Evolutionary conservation across 306 rosid genomes (phyloP).

Genomic region (Canavalia gladiata): DNA sequence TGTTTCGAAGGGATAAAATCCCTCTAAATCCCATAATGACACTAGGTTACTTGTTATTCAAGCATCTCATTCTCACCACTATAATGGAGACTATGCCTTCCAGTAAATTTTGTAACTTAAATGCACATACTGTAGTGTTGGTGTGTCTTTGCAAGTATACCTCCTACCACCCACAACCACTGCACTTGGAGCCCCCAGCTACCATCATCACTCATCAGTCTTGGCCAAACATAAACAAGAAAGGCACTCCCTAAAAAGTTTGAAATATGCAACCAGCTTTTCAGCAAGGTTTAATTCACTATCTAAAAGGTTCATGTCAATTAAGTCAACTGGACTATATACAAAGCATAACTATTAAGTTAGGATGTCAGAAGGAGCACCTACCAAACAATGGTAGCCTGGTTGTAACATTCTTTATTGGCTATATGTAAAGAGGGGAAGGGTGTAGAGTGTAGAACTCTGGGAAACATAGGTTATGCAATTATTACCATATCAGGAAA

Average conservation of each 20-base stretch:
- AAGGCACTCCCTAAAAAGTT: background rate
- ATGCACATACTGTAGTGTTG: background rate
- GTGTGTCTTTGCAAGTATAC: background rate
- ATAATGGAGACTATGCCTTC: background rate
- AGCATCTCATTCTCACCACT: conserved; percentile 20
- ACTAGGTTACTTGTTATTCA: conserved; percentile 31
- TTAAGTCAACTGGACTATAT: background rate
- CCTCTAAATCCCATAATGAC: background rate
- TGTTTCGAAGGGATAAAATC: conserved; percentile 9
- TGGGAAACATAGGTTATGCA: background rate
- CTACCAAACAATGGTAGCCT: conserved; percentile 2
- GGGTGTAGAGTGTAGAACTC: background rate
- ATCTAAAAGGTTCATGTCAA: background rate
- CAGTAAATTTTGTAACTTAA: background rate
- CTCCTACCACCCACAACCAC: background rate
- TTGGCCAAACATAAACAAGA: background rate
- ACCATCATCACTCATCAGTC: background rate
- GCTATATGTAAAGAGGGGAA: background rate
- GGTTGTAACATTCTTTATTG: background rate
- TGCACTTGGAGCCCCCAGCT: background rate
- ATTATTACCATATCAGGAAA: conserved; percentile 9
- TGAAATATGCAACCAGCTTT: background rate
- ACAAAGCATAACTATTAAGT: background rate
- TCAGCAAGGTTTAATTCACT: conserved; percentile 7
- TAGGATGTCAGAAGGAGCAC: conserved; percentile 22